A percentile compares a stretch with the other conserved stretches of the same genome.
These are phyloP conservation scores for Bretziella fagacearum DNA, from an alignment of 2,329 filamentous ascomycete species.

Conservation along the genomic window DNA sequence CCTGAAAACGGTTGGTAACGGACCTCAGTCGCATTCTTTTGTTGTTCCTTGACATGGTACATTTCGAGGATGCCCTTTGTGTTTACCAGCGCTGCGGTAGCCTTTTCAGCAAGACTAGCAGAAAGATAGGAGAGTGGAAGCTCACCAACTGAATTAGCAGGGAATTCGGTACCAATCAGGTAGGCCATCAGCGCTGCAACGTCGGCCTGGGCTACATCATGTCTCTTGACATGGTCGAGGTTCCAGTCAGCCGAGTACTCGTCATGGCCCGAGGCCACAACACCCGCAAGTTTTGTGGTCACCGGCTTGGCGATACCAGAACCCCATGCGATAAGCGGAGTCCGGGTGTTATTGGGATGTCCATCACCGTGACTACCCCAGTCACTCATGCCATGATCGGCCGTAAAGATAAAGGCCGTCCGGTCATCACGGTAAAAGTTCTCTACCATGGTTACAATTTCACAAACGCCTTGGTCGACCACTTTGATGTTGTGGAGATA, in stretches of 20 bases:
- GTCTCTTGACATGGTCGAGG: slow-evolving; percentile 59
- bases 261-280: slow-evolving; percentile 63
- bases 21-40: slow-evolving; percentile 60
- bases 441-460: slow-evolving; percentile 65
- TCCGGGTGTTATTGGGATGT: slow-evolving; percentile 91
- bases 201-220: slow-evolving; percentile 89
- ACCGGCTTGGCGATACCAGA: slow-evolving; percentile 70
- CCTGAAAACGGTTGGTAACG: slow-evolving; percentile 60
- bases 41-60: slow-evolving; percentile 83
- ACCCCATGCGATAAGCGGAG: slow-evolving; percentile 83
- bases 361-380: slow-evolving; percentile 98
- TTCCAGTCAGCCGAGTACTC: slow-evolving; percentile 85
- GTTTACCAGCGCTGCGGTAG: slow-evolving; percentile 69
- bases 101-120: slow-evolving; percentile 57
- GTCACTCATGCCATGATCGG: slow-evolving; percentile 97
- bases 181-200: slow-evolving; percentile 93
- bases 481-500: slow-evolving; percentile 90
- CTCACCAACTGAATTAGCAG: slow-evolving; percentile 90
- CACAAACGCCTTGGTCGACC: slow-evolving; percentile 76
- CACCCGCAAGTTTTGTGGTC: slow-evolving; percentile 28
- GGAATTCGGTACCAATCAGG: slow-evolving; percentile 71
- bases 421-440: slow-evolving; percentile 71
- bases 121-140: slow-evolving; percentile 71
- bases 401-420: slow-evolving; percentile 92
- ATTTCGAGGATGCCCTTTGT: slow-evolving; percentile 80